phyloP scores from a whole-genome alignment of 495 filamentous ascomycete genomes.

The Parmelia sp. region DNA sequence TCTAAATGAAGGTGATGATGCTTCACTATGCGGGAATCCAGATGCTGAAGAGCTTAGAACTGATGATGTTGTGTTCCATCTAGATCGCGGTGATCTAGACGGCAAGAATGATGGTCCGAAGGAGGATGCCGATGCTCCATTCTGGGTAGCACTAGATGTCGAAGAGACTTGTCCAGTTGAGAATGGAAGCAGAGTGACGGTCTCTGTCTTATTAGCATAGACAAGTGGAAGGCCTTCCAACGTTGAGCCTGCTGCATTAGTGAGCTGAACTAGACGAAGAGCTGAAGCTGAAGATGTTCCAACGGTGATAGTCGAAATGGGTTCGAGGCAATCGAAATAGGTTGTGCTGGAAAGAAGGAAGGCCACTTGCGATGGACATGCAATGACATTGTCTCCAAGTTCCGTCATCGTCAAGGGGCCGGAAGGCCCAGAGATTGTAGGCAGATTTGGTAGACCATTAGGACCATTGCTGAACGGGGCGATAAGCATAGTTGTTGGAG shows the following conservation, averaged over 20 bases:
- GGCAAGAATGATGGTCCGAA: neutral
- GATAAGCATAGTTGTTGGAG: neutral
- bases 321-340: neutral
- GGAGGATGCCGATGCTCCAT: neutral
- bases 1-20: neutral
- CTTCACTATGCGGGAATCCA: neutral
- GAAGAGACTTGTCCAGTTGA: neutral
- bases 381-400: neutral
- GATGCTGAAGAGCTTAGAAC: slow-evolving; percentile 1
- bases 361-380: neutral
- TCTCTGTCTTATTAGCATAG: neutral
- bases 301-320: neutral
- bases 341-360: neutral
- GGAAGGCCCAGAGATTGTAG: neutral
- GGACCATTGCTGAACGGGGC: neutral
- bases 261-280: neutral
- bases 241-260: neutral
- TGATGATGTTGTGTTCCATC: neutral
- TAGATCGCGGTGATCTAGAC: neutral
- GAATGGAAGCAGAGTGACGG: neutral
- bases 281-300: neutral
- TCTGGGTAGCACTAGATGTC: neutral
- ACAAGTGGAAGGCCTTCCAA: slow-evolving; percentile 1
- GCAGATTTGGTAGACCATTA: neutral
- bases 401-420: neutral